Conservation (phyloP, 2,329 filamentous ascomycete genomes). For the Erysiphe neolycopersici region DNA sequence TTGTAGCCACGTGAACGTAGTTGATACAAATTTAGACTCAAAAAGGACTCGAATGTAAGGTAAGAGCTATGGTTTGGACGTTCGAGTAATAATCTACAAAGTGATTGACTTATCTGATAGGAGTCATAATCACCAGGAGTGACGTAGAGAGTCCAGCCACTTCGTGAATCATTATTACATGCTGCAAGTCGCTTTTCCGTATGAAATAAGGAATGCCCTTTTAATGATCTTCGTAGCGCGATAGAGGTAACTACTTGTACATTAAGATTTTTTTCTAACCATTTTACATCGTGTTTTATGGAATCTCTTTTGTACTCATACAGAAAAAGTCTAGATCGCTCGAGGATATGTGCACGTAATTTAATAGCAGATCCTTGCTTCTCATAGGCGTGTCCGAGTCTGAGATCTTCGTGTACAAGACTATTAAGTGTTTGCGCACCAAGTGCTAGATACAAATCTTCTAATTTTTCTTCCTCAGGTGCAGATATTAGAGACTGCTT, state of each 20-base stretch:
- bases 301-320: conserved; percentile 44
- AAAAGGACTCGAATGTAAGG: conserved; percentile 70
- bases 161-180: conserved; percentile 25
- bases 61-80: conserved; percentile 73
- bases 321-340: conserved; percentile 71
- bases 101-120: conserved; percentile 74
- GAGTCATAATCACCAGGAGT: conserved; percentile 42
- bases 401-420: conserved; percentile 52
- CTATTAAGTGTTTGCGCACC: conserved; percentile 52
- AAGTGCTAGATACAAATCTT: conserved; percentile 60
- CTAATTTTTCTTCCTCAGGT: conserved; percentile 67
- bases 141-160: conserved; percentile 46
- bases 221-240: conserved; percentile 48
- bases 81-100: conserved; percentile 55
- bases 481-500: conserved; percentile 62
- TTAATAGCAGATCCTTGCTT: conserved; percentile 43
- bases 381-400: conserved; percentile 28
- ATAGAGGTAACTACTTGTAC: conserved; percentile 60
- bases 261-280: conserved; percentile 64
- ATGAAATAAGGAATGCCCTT: conserved; percentile 40
- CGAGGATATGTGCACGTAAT: conserved; percentile 57
- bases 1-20: conserved; percentile 81
- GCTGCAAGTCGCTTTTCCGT: conserved; percentile 53
- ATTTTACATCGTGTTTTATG: conserved; percentile 69
- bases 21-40: conserved; percentile 61